A percentile compares a stretch with the other conserved stretches of the same genome.
These are phyloP conservation scores for Hanseniaspora lachancei DNA, from an alignment of 805 yeast genomes.

Conservation along the genomic window DNA sequence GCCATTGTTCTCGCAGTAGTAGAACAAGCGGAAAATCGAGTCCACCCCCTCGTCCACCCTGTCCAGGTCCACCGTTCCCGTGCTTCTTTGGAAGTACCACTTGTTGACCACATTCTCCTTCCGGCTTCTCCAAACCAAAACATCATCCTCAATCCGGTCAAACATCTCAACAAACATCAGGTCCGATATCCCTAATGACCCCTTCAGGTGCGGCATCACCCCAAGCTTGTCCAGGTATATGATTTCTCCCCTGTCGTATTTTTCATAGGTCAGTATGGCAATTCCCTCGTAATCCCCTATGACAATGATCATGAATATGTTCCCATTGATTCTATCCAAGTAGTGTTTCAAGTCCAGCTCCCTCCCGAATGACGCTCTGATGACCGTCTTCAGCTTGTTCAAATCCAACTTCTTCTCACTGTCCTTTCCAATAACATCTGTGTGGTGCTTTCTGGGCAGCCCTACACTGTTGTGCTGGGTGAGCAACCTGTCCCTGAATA, in stretches of 20 bases:
- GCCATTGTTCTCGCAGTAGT: constrained; percentile 28
- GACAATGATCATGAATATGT: constrained; percentile 62
- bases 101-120: constrained; percentile 81
- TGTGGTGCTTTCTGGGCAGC: constrained; percentile 17
- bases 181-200: constrained; percentile 88
- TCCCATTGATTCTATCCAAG: constrained; percentile 47
- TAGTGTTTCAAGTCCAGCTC: constrained; percentile 55
- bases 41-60: constrained; percentile 24
- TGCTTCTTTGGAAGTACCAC: constrained; percentile 91
- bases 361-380: constrained; percentile 70
- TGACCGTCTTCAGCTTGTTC: constrained; percentile 41
- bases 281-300: constrained; percentile 95
- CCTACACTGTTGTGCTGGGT: constrained; percentile 20
- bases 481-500: constrained; percentile 19
- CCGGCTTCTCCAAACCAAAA: constrained; percentile 77
- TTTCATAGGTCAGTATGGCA: constrained; percentile 81
- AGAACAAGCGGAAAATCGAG: constrained; percentile 30
- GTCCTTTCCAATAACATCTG: neutral
- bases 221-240: constrained; percentile 93
- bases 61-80: constrained; percentile 44
- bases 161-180: constrained; percentile 72
- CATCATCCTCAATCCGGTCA: constrained; percentile 52
- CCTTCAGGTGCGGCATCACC: constrained; percentile 69
- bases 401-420: constrained; percentile 34
- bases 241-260: constrained; percentile 30